Percentiles rank a stretch among this genome's conserved stretches.
phyloP scores from a whole-genome alignment of 352 stramenopile species.

The Globisporangium takayamanum region DNA sequence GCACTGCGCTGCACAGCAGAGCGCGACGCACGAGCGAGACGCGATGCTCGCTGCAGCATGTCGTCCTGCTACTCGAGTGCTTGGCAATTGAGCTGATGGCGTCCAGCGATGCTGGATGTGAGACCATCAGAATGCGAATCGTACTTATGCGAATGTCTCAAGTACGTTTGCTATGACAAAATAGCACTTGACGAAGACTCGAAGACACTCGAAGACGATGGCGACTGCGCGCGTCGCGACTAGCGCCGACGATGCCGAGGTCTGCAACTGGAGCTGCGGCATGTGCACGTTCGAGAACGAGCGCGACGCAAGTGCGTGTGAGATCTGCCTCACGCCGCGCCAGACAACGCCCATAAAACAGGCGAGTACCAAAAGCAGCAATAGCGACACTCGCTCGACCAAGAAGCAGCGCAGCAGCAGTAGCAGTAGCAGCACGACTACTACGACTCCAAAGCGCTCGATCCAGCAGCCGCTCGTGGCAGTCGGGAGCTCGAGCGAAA shows the following conservation, averaged over 20 bases:
- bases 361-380: not conserved
- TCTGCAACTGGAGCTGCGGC: slow-evolving; percentile 45
- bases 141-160: not conserved
- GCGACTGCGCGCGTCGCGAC: not conserved
- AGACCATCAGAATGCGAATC: slow-evolving; percentile 5
- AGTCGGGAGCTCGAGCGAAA: slow-evolving; percentile 57
- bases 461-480: slow-evolving; percentile 38
- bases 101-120: not conserved
- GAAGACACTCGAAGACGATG: not conserved
- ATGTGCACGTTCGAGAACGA: slow-evolving; percentile 77
- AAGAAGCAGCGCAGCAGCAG: slow-evolving; percentile 16
- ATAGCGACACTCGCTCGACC: slow-evolving; percentile 3
- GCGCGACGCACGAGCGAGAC: slow-evolving; percentile 1
- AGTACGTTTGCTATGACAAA: not conserved
- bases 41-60: slow-evolving; percentile 12
- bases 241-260: not conserved
- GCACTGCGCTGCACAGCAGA: not conserved
- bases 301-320: slow-evolving; percentile 24
- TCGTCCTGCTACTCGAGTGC: not conserved
- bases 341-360: slow-evolving; percentile 1
- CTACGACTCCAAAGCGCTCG: not conserved
- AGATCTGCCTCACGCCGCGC: slow-evolving; percentile 37
- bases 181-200: not conserved
- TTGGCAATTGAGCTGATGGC: not conserved
- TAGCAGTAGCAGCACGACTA: too few relatives aligned